phyloP scores from a whole-genome alignment of 1,139 yeast genomes.

The Suhomyces choctaworum region DNA sequence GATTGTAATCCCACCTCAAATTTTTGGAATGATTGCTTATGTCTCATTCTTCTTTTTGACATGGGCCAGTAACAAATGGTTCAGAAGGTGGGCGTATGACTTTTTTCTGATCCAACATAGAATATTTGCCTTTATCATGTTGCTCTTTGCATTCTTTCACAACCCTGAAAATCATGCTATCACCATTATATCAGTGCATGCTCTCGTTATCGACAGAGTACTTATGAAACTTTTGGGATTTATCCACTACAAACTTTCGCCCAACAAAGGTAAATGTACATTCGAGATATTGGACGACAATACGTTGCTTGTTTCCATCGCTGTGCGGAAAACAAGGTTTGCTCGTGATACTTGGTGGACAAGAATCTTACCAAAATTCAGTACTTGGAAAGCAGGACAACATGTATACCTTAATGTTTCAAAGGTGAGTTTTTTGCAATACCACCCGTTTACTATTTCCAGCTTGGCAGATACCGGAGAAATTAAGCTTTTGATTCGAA shows the following conservation, averaged over 20 bases:
- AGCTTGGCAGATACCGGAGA: conserved; percentile 39
- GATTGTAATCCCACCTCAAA: conserved; percentile 51
- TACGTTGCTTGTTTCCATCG: conserved; percentile 42
- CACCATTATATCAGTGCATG: conserved; percentile 46
- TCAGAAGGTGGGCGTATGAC: conserved; percentile 45
- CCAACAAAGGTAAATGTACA: conserved; percentile 41
- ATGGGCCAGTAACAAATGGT: conserved; percentile 37
- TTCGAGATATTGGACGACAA: conserved; percentile 45
- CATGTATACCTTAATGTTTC: conserved; percentile 44
- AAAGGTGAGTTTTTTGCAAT: conserved; percentile 38
- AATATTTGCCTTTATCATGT: conserved; percentile 43
- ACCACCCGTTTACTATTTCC: conserved; percentile 51
- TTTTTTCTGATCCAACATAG: conserved; percentile 48
- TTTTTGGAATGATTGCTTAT: conserved; percentile 51
- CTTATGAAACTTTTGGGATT: conserved; percentile 30
- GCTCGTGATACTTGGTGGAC: conserved; percentile 30
- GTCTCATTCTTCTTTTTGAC: conserved; percentile 37
- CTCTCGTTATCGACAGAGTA: conserved; percentile 47
- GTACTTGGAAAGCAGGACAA: conserved; percentile 52
- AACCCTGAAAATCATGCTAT: conserved; percentile 36
- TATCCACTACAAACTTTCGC: conserved; percentile 36
- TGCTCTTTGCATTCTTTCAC: conserved; percentile 46
- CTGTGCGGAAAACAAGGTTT: conserved; percentile 25
- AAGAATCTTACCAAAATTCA: conserved; percentile 35
- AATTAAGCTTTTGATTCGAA: conserved; percentile 40